Evolutionary conservation across 2,329 filamentous ascomycete genomes (phyloP), one percentile per base, ranked within the genome.

Genomic region (Aspergillus persii): DNA sequence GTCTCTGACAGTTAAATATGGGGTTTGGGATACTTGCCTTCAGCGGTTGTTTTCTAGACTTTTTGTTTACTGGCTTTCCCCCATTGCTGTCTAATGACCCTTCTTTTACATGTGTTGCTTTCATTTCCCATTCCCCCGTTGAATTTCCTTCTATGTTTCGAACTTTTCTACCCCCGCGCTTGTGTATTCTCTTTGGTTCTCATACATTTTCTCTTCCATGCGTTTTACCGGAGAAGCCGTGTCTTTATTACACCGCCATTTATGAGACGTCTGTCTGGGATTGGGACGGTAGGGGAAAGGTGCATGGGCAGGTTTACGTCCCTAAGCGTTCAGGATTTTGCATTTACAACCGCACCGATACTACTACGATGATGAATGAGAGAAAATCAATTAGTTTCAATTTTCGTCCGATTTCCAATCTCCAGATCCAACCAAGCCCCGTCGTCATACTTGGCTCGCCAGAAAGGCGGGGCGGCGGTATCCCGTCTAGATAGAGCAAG

Each of bases 1-100:
- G 47, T 55, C 15, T 50, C 27, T 53, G 54, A 54, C 50, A 60
- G 56, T 56, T 60, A 46, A 57, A 60, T 57, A 26, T 26, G 58
- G 53, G 58, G 58, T 57, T 57, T 56, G 53, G 58, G 50, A 23
- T 59, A 31, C 53, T 36, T 50, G 47, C 55, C 41, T 53, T 53
- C 50, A 57, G 49, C 36, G 57, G 18, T 49, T 33, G 31, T 31
- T 41, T 53, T 44, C 50, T 58, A 58, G 57, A 58, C 41, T 47
- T 47, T 41, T 29, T n/a, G 18, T 26, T 26, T n/a, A n/a, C 31
- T 36, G 8, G 23, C 27, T 2, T 53, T 6, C 23, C 36, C n/a
- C 36, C n/a, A 15, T 41, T 41, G 12, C 12, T n/a, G 12, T 41
- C 12, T 41, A 39, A 46, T 58, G 18, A 39, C 30, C 30, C n/a